A percentile compares a stretch with the other conserved stretches of the same genome.
Evolutionary conservation across 306 rosid species (phyloP).

Genomic region (Lathyrus tuberosus): DNA sequence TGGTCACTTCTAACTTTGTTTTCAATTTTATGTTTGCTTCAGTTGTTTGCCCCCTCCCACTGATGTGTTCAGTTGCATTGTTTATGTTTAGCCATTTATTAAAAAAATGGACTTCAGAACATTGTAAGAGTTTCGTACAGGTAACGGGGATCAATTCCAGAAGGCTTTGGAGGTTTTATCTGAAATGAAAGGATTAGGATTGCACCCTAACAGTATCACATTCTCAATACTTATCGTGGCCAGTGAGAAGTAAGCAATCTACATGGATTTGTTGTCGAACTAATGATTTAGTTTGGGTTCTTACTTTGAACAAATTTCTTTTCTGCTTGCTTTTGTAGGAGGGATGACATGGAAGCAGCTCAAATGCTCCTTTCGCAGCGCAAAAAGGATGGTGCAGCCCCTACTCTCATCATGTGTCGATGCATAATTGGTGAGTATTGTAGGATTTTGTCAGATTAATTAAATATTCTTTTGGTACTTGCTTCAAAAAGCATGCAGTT

Average conservation of each 20-base stretch:
- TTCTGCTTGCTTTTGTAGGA: constrained; percentile 53
- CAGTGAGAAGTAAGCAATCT: constrained; percentile 73
- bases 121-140: constrained; percentile 53
- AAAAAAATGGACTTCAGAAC: constrained; percentile 29
- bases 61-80: constrained; percentile 9
- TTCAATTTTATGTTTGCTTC: constrained; percentile 27
- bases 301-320: constrained; percentile 36
- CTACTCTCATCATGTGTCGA: constrained; percentile 62
- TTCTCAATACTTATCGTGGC: constrained; percentile 83
- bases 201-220: constrained; percentile 82
- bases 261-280: constrained; percentile 18
- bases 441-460: constrained; percentile 19
- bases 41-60: not conserved
- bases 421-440: constrained; percentile 74
- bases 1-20: constrained; percentile 21
- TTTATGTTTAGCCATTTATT: constrained; percentile 37
- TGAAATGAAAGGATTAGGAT: constrained; percentile 79
- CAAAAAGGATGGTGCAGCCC: constrained; percentile 68
- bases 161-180: constrained; percentile 81
- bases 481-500: constrained; percentile 29
- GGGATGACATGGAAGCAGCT: constrained; percentile 78
- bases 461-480: constrained; percentile 23
- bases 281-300: constrained; percentile 31
- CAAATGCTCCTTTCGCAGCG: constrained; percentile 77
- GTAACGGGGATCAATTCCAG: constrained; percentile 84